These are phyloP conservation scores for Yamadazyma epiphylla DNA, from an alignment of 1,139 yeast species.

Conservation along the genomic window DNA sequence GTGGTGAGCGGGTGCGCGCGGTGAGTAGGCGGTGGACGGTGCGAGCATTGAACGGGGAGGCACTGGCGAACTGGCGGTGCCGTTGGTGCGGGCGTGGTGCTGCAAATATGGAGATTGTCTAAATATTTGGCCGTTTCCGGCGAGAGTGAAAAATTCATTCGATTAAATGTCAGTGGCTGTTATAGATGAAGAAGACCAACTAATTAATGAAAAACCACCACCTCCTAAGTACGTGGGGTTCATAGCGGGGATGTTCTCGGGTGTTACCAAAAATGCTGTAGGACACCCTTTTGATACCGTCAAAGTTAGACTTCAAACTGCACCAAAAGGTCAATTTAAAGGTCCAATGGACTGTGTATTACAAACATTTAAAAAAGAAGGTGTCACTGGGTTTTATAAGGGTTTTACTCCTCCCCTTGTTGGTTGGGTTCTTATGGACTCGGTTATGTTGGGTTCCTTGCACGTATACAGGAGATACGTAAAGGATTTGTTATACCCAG, in stretches of 20 bases:
- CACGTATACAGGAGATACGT: conserved; percentile 70
- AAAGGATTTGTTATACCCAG: conserved; percentile 58
- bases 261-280: conserved; percentile 80
- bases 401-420: conserved; percentile 91
- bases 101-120: too few relatives aligned
- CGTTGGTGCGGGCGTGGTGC: neutral
- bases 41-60: conserved; percentile 8
- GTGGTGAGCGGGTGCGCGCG: too few relatives aligned
- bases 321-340: conserved; percentile 62
- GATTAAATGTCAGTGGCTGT: conserved; percentile 27
- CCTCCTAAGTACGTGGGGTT: conserved; percentile 70
- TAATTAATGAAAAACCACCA: conserved; percentile 17
- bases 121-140: too few relatives aligned
- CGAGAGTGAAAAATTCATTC: too few relatives aligned
- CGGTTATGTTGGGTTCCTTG: conserved; percentile 81
- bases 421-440: conserved; percentile 94
- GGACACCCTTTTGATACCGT: conserved; percentile 95
- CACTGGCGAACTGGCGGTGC: too few relatives aligned
- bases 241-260: conserved; percentile 84
- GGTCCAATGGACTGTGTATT: conserved; percentile 81
- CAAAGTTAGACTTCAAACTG: conserved; percentile 84
- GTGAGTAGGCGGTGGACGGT: too few relatives aligned
- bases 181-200: conserved; percentile 24
- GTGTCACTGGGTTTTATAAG: conserved; percentile 71
- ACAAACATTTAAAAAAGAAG: conserved; percentile 72